These are phyloP conservation scores for Colletotrichum sp. DNA, from an alignment of 2,329 filamentous ascomycete species.

Conservation along the genomic window DNA sequence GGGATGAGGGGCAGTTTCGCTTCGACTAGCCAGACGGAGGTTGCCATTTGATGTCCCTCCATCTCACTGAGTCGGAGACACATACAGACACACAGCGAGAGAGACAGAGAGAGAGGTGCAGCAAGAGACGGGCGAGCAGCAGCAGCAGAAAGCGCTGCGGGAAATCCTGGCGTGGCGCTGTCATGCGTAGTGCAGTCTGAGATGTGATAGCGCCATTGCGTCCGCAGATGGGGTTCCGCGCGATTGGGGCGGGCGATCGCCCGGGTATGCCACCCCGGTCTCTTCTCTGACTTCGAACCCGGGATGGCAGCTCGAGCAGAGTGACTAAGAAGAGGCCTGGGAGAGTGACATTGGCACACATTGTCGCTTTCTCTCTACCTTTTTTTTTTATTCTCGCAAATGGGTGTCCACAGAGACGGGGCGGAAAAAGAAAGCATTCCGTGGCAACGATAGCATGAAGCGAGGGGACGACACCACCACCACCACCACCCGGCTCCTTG, in stretches of 20 bases:
- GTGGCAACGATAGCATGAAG: conserved; percentile 12
- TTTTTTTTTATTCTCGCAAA: not conserved
- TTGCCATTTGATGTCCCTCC: not conserved
- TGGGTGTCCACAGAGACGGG: conserved; percentile 1
- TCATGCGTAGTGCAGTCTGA: conserved; percentile 6
- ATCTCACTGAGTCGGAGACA: not conserved
- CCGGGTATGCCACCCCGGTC: conserved; percentile 11
- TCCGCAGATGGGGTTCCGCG: conserved; percentile 8
- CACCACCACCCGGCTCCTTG: not conserved
- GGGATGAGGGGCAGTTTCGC: not conserved
- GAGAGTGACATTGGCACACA: not conserved
- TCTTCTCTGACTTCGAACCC: not conserved
- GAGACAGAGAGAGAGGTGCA: not conserved
- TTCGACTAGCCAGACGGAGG: not conserved
- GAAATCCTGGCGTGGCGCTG: conserved; percentile 1
- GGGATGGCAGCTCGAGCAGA: not conserved
- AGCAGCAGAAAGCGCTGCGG: not conserved
- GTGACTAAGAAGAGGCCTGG: not conserved
- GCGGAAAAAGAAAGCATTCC: not conserved
- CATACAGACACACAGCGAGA: not conserved
- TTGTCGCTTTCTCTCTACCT: not conserved
- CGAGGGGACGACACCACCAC: not conserved
- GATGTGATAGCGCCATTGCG: not conserved
- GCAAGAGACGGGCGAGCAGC: not conserved
- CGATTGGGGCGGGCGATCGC: conserved; percentile 14